A percentile compares a stretch with the other conserved stretches of the same genome.
These are phyloP conservation scores for Colletotrichum sp. DNA, from an alignment of 2,329 filamentous ascomycete species.

Conservation along the genomic window DNA sequence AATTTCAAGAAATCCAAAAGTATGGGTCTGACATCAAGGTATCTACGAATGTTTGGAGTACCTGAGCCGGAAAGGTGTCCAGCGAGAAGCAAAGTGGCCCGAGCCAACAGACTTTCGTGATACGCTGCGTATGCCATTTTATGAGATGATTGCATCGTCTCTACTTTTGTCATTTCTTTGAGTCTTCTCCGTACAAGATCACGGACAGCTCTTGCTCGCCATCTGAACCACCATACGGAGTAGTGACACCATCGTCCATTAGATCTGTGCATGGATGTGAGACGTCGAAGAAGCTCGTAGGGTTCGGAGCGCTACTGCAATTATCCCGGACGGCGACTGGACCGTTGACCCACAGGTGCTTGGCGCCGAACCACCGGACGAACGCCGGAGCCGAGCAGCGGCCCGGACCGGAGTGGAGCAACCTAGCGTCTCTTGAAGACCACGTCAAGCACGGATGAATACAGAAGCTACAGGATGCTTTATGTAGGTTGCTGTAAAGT, in stretches of 20 bases:
- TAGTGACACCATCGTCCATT: background rate
- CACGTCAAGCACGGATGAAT: background rate
- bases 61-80: background rate
- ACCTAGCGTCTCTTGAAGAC: background rate
- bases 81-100: background rate
- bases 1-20: background rate
- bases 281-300: background rate
- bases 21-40: background rate
- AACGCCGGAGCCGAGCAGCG: background rate
- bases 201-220: background rate
- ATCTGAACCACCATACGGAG: background rate
- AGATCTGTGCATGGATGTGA: background rate
- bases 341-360: background rate
- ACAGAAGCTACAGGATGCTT: background rate
- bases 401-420: background rate
- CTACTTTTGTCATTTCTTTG: background rate
- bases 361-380: background rate
- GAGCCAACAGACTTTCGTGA: background rate
- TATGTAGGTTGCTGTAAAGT: background rate
- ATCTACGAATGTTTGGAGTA: accelerated
- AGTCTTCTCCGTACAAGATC: background rate
- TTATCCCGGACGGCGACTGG: background rate
- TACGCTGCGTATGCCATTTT: background rate
- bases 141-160: background rate
- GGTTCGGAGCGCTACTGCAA: background rate